These are phyloP conservation scores for Fraxinus sp. DNA, from an alignment of 305 asterid species.

Conservation along the genomic window DNA sequence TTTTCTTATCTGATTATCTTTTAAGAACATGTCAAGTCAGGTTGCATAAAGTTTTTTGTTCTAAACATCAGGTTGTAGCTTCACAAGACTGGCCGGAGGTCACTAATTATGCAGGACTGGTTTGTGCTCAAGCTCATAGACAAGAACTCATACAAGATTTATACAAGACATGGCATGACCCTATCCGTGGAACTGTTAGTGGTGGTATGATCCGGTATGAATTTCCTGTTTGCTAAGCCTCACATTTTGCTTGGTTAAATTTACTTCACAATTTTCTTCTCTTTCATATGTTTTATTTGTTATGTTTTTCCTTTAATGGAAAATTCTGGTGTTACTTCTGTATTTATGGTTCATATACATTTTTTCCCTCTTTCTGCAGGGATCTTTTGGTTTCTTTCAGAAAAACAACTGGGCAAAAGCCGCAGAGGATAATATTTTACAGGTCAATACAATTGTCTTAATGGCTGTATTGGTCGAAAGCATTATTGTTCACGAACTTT, in stretches of 20 bases:
- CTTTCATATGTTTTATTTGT: not conserved
- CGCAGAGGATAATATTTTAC: constrained; percentile 97
- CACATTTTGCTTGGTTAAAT: not conserved
- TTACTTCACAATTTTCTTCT: not conserved
- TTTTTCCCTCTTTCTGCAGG: constrained; percentile 39
- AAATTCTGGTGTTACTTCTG: not conserved
- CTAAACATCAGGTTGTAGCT: constrained; percentile 75
- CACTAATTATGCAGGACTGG: constrained; percentile 92
- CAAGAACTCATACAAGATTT: constrained; percentile 95
- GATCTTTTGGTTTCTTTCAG: constrained; percentile 96
- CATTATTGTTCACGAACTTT: not conserved
- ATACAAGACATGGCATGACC: constrained; percentile 96
- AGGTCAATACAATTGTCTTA: constrained; percentile 41
- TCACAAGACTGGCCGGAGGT: constrained; percentile 99
- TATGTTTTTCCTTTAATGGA: not conserved
- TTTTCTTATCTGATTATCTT: not conserved
- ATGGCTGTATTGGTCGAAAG: not conserved
- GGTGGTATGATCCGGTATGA: constrained; percentile 97
- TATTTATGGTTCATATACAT: not conserved
- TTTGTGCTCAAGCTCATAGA: constrained; percentile 98
- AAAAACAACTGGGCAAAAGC: constrained; percentile 98
- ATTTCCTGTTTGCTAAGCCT: not conserved
- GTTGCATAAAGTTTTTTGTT: constrained; percentile 17
- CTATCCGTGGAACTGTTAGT: constrained; percentile 86
- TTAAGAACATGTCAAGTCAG: not conserved